These are phyloP conservation scores for Plenodomus tracheiphilus DNA, from an alignment of 2,329 filamentous ascomycete genomes.

Conservation along the genomic window DNA sequence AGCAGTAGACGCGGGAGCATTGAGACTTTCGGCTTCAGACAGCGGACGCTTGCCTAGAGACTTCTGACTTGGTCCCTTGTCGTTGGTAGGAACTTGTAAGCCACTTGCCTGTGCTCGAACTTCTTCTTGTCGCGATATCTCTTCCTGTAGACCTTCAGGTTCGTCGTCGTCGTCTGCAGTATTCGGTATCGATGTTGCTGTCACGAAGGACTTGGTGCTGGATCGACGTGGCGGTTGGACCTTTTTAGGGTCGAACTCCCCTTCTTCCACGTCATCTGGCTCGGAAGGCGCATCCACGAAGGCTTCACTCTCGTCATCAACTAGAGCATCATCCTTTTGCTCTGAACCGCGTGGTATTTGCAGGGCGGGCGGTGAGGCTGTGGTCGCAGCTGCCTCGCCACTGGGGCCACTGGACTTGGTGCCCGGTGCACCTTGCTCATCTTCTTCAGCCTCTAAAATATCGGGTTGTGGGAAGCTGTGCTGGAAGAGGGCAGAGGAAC, in stretches of 20 bases:
- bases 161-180: conserved; percentile 2
- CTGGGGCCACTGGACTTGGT: conserved; percentile 13
- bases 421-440: conserved; percentile 20
- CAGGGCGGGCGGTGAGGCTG: conserved; percentile 32
- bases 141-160: background rate
- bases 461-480: conserved; percentile 50
- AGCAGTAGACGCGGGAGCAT: conserved; percentile 25
- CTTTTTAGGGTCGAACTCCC: conserved; percentile 12
- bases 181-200: conserved; percentile 29
- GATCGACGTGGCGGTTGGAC: conserved; percentile 20
- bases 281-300: conserved; percentile 39
- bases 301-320: conserved; percentile 21
- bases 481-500: conserved; percentile 41
- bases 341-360: conserved; percentile 33
- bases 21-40: conserved; percentile 34
- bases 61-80: conserved; percentile 18
- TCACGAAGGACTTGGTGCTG: conserved; percentile 39
- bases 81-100: conserved; percentile 30
- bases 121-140: conserved; percentile 14
- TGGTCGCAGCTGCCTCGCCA: conserved; percentile 19
- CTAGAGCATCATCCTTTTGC: conserved; percentile 25
- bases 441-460: conserved; percentile 36
- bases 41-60: conserved; percentile 32
- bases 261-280: conserved; percentile 29
- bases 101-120: conserved; percentile 33